phyloP scores from a whole-genome alignment of 345 rosid genomes.

The Lepidium aucheri region DNA sequence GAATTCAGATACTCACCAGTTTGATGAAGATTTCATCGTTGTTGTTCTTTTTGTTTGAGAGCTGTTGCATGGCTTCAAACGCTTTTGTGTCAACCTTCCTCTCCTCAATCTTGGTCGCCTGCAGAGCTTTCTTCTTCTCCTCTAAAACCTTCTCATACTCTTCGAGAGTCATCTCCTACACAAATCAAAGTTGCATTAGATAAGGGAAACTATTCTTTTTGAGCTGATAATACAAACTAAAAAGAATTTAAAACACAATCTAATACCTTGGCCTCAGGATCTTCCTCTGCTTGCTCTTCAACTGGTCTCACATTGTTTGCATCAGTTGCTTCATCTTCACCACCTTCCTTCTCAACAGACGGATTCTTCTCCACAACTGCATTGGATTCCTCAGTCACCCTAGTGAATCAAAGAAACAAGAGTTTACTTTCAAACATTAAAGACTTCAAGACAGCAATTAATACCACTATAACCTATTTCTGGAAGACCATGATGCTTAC shows the following conservation, averaged over 20 bases:
- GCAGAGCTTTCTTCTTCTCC: conserved; percentile 61
- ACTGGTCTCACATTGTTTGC: conserved; percentile 34
- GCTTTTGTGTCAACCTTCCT: conserved; percentile 59
- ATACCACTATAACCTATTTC: neutral
- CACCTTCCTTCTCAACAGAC: conserved; percentile 51
- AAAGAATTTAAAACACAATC: neutral
- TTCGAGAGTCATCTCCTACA: conserved; percentile 78
- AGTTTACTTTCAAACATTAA: neutral
- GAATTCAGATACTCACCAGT: conserved; percentile 32
- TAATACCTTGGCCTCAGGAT: conserved; percentile 49
- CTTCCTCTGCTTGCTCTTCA: conserved; percentile 29
- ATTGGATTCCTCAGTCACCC: conserved; percentile 56
- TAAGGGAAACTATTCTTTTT: neutral
- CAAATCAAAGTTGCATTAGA: neutral
- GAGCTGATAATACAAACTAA: neutral
- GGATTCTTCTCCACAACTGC: conserved; percentile 34
- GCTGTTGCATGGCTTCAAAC: conserved; percentile 63
- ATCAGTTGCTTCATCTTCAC: conserved; percentile 51
- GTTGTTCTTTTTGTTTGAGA: conserved; percentile 54
- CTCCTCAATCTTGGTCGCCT: conserved; percentile 45
- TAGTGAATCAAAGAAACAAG: conserved; percentile 10
- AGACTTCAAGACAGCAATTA: neutral
- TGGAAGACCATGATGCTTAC: conserved; percentile 33
- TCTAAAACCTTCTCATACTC: conserved; percentile 76
- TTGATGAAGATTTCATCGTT: conserved; percentile 52